These are phyloP conservation scores for Mortierella polycephala DNA, from an alignment of 371 early-diverging fungal genomes.

Conservation along the genomic window DNA sequence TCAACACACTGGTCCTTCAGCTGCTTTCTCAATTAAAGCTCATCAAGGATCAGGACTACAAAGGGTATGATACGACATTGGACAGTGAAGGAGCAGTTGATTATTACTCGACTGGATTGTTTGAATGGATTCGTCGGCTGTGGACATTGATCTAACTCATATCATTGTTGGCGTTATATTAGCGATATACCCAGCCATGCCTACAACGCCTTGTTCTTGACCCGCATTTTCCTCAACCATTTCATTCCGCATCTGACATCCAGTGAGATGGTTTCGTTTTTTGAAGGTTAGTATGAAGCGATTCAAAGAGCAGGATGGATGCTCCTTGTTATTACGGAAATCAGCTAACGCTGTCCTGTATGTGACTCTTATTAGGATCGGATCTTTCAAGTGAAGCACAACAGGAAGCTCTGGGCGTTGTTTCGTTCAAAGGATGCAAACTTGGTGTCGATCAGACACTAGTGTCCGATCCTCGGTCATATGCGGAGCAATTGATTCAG, in stretches of 20 bases:
- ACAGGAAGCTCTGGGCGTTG: slow-evolving; percentile 47
- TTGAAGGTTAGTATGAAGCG: slow-evolving; percentile 62
- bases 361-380: slow-evolving; percentile 19
- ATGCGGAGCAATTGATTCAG: slow-evolving; percentile 71
- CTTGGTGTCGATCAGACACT: slow-evolving; percentile 58
- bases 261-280: slow-evolving; percentile 66
- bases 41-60: slow-evolving; percentile 62
- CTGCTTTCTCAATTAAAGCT: slow-evolving; percentile 66
- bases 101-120: too few relatives aligned
- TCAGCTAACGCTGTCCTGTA: too few relatives aligned
- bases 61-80: slow-evolving; percentile 56
- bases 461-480: slow-evolving; percentile 55
- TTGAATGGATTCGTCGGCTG: too few relatives aligned
- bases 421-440: slow-evolving; percentile 55
- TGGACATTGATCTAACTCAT: too few relatives aligned
- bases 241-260: slow-evolving; percentile 71
- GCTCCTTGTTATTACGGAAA: too few relatives aligned
- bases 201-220: slow-evolving; percentile 76
- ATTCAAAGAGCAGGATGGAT: background rate
- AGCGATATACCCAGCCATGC: slow-evolving; percentile 69
- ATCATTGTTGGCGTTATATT: background rate
- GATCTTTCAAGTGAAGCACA: slow-evolving; percentile 47
- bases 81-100: too few relatives aligned
- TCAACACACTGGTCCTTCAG: slow-evolving; percentile 71
- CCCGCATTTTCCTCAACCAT: slow-evolving; percentile 73